These are phyloP conservation scores for Yamadazyma takamatsuzukensis DNA, from an alignment of 805 yeast species.

Conservation along the genomic window DNA sequence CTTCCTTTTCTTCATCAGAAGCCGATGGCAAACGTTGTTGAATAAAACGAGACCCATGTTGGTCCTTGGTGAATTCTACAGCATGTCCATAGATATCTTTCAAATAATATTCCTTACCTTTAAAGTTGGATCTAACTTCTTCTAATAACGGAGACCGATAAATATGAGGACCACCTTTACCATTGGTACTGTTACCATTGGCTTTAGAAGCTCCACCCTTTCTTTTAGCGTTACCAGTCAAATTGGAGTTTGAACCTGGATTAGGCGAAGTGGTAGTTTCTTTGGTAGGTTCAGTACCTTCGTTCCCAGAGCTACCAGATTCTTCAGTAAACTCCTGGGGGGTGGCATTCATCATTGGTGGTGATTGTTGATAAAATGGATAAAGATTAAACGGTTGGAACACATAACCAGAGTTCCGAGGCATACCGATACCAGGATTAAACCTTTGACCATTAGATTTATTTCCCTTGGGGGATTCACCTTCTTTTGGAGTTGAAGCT, in stretches of 20 bases:
- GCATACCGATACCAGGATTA: constrained; percentile 31
- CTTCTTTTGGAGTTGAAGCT: constrained; percentile 1
- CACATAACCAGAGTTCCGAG: constrained; percentile 36
- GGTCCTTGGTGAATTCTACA: constrained; percentile 89
- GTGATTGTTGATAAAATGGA: constrained; percentile 31
- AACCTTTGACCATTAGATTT: not conserved
- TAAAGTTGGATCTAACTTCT: constrained; percentile 68
- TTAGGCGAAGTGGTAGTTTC: constrained; percentile 7
- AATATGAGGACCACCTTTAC: constrained; percentile 42
- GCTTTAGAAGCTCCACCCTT: constrained; percentile 4
- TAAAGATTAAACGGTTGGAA: constrained; percentile 52
- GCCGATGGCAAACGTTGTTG: constrained; percentile 80
- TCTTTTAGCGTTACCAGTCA: constrained; percentile 7
- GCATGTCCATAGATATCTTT: constrained; percentile 83
- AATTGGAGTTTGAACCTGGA: constrained; percentile 2
- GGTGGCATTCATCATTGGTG: constrained; percentile 11
- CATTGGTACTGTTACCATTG: constrained; percentile 11
- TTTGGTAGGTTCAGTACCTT: constrained; percentile 1
- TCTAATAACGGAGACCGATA: constrained; percentile 78
- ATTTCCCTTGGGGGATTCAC: constrained; percentile 1
- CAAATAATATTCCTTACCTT: constrained; percentile 57
- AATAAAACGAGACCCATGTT: constrained; percentile 94
- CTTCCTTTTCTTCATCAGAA: constrained; percentile 65
- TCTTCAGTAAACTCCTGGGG: constrained; percentile 2
- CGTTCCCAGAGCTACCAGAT: constrained; percentile 2